phyloP scores from a whole-genome alignment of 1,284 basidiomycete species.

The Cutaneotrichosporon cutaneum region DNA sequence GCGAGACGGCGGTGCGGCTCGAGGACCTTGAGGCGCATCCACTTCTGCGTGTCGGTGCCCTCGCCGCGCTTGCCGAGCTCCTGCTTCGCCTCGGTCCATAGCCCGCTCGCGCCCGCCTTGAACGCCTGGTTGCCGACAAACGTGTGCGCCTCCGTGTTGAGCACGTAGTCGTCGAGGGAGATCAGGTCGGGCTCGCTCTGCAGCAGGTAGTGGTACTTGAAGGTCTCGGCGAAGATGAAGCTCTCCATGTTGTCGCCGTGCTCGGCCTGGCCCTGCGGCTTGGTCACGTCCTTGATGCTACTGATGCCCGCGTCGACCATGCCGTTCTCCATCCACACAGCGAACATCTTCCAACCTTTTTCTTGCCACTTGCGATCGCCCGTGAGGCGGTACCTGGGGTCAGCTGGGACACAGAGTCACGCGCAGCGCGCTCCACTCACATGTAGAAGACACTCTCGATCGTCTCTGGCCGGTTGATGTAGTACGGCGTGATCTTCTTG shows the following conservation, averaged over 20 bases:
- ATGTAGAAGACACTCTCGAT: slow-evolving; percentile 59
- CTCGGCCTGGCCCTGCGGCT: slow-evolving; percentile 26
- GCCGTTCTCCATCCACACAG: slow-evolving; percentile 56
- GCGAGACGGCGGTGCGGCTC: slow-evolving; percentile 9
- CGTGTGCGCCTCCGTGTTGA: slow-evolving; percentile 57
- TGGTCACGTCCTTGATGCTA: slow-evolving; percentile 54
- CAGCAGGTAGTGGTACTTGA: slow-evolving; percentile 57
- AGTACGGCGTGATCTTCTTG: slow-evolving; percentile 32
- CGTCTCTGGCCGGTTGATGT: slow-evolving; percentile 58
- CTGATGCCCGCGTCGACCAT: slow-evolving; percentile 52
- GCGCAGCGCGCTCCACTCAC: too few species aligned
- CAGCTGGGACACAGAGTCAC: too few species aligned
- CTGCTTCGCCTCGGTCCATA: slow-evolving; percentile 36
- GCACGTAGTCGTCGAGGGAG: slow-evolving; percentile 60
- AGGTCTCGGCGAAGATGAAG: slow-evolving; percentile 60
- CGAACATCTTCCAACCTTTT: slow-evolving; percentile 62
- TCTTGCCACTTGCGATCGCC: slow-evolving; percentile 60
- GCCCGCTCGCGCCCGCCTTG: slow-evolving; percentile 36
- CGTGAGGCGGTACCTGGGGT: slow-evolving; percentile 58
- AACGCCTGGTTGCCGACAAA: slow-evolving; percentile 40
- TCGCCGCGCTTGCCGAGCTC: slow-evolving; percentile 42
- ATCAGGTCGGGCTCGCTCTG: slow-evolving; percentile 58
- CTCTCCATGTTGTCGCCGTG: slow-evolving; percentile 55
- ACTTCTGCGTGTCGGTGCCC: slow-evolving; percentile 52
- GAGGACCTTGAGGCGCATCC: slow-evolving; percentile 31